A percentile compares a stretch with the other conserved stretches of the same genome.
These are phyloP conservation scores for Emmonsia crescens DNA, from an alignment of 2,329 filamentous ascomycete genomes.

Conservation along the genomic window DNA sequence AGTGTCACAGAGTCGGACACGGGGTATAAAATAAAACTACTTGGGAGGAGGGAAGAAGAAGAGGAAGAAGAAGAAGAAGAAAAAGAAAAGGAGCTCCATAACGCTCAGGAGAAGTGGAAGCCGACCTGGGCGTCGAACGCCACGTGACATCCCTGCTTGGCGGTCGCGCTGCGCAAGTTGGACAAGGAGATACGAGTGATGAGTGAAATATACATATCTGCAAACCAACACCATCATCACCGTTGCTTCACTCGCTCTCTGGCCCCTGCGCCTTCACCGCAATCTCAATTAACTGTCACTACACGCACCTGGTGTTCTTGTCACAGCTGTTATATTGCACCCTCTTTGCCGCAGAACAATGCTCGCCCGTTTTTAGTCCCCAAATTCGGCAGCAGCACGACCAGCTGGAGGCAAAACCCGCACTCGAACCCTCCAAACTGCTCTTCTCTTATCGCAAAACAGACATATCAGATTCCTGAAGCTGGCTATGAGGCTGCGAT, in stretches of 20 bases:
- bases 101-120: neutral
- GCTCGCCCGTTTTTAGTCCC: neutral
- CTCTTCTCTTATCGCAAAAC: constrained; percentile 1
- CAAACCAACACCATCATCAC: neutral
- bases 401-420: neutral
- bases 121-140: neutral
- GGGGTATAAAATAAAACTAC: neutral
- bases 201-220: neutral
- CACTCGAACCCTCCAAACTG: neutral
- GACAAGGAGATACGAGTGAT: too few relatives aligned
- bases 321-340: neutral
- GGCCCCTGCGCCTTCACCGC: neutral
- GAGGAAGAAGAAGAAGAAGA: neutral
- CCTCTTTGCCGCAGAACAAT: neutral
- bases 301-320: neutral
- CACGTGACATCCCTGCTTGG: neutral
- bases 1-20: neutral
- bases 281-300: neutral
- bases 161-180: neutral
- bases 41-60: neutral
- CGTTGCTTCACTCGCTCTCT: neutral
- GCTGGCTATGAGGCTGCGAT: constrained; percentile 31
- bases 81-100: neutral
- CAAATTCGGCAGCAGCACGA: neutral
- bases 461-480: constrained; percentile 4